Base-by-base conservation (phyloP, 495 filamentous ascomycete species). In the Pyrenopolyporus hunteri region DNA sequence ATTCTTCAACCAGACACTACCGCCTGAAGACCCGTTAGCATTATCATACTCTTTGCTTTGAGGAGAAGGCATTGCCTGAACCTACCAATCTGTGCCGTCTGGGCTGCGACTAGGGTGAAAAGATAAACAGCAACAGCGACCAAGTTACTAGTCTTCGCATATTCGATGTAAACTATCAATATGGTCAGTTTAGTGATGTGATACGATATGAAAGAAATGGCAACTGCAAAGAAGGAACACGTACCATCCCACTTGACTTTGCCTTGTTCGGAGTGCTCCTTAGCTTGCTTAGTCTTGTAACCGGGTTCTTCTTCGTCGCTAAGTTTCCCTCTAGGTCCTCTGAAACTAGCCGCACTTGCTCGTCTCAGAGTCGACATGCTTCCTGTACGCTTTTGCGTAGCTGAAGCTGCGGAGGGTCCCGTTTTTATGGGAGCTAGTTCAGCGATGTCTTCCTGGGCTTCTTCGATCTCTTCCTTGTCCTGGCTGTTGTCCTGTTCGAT, bases 131-230 rank as follows among this genome's bases (percentile, higher is more conserved):
- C 66, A 16, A 99, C 95, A 7, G 94, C 95, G 16, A 80, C 74
- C 4, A 97, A 73, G 68, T 98, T 97, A 78, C 90, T 96, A 13
- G 91, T 90, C 74, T 93, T 97, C 28, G 93, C 93, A 68, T 98
- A 97, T 73, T 93, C 91, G 26, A 73, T 74, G 57, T 95, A 95
- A 1, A 95, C 90, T 74, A 39, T 26, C 29, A 14, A 39, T 14
- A 48, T n/a, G n/a, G 40, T 76, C 40, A 74, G 71, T 47, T 54
- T 56, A 22, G 6, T 6, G 3, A 29, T 36, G 2, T 4, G 2
- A 44, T 6, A 11, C 10, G 11, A 13, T 20, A 28, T 32, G 11
- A 45, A 17, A 14, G 26, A 5, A 29, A 5, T 9, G 42, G n/a
- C n/a, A 26, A 2, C 32, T n/a, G 20, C 31, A 20, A 0, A 8